These are phyloP conservation scores for Malassezia arunalokei DNA, from an alignment of 1,284 basidiomycete species.

Conservation along the genomic window DNA sequence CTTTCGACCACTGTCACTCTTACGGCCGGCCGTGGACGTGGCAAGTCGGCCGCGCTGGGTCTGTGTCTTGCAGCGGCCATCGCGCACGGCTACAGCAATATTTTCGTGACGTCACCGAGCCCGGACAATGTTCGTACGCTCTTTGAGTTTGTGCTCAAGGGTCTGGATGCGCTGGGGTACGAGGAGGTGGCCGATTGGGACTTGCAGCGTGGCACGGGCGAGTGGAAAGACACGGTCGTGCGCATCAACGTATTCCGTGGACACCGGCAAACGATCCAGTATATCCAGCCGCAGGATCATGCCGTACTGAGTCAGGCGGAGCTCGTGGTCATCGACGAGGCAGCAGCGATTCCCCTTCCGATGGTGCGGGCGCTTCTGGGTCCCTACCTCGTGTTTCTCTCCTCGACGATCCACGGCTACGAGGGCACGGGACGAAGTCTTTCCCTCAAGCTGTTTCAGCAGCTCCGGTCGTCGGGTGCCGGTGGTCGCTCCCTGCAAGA, in stretches of 20 bases:
- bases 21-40: constrained; percentile 85
- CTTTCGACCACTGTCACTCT: constrained; percentile 87
- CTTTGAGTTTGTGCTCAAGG: constrained; percentile 98
- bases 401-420: constrained; percentile 97
- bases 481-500: constrained; percentile 64
- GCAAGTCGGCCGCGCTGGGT: constrained; percentile 91
- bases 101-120: constrained; percentile 93
- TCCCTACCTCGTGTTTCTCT: constrained; percentile 94
- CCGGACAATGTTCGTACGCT: constrained; percentile 94
- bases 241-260: constrained; percentile 80
- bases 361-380: constrained; percentile 89
- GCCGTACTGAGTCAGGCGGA: constrained; percentile 97
- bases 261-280: constrained; percentile 48
- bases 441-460: constrained; percentile 92
- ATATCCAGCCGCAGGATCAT: constrained; percentile 92
- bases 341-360: constrained; percentile 90
- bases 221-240: constrained; percentile 90
- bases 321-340: constrained; percentile 94
- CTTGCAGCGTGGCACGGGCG: constrained; percentile 86
- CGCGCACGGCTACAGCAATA: constrained; percentile 89
- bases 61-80: constrained; percentile 85
- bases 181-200: constrained; percentile 98
- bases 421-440: constrained; percentile 96
- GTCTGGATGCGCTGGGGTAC: constrained; percentile 83
- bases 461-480: constrained; percentile 63